A percentile compares a stretch with the other conserved stretches of the same genome.
phyloP scores from a whole-genome alignment of 805 yeast species.

The Priceomyces haplophilus region DNA sequence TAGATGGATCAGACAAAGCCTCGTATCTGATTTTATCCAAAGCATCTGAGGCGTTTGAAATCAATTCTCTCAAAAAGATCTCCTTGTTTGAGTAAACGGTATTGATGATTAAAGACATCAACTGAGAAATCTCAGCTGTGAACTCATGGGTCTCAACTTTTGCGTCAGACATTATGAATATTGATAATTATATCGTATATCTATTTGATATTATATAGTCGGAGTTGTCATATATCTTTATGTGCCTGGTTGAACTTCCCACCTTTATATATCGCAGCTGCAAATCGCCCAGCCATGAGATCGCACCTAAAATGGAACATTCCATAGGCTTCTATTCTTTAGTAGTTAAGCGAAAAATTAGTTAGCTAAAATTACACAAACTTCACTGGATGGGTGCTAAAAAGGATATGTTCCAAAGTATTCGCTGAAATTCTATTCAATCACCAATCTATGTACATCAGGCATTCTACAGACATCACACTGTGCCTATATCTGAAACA shows the following conservation, averaged over 20 bases:
- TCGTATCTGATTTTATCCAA: constrained; percentile 97
- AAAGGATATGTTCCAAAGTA: neutral
- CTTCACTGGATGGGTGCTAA: neutral
- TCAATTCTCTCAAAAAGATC: constrained; percentile 97
- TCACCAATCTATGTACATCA: too few species aligned
- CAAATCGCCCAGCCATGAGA: constrained; percentile 15
- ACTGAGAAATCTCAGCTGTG: constrained; percentile 99
- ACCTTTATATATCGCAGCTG: constrained; percentile 12
- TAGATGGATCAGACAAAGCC: constrained; percentile 87
- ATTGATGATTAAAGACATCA: constrained; percentile 99
- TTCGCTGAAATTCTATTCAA: constrained; percentile 1
- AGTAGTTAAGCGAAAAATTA: neutral
- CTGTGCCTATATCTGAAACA: too few species aligned
- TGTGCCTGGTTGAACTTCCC: neutral
- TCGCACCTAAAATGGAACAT: constrained; percentile 17
- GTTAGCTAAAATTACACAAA: neutral
- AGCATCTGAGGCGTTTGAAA: constrained; percentile 99
- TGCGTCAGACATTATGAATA: constrained; percentile 45
- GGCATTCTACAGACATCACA: too few species aligned
- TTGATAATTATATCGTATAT: constrained; percentile 2
- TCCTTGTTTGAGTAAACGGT: constrained; percentile 99
- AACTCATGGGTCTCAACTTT: constrained; percentile 85
- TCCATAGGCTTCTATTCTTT: constrained; percentile 30
- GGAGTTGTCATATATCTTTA: neutral
- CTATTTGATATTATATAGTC: constrained; percentile 4